These are phyloP conservation scores for Taphrina deformans DNA, from an alignment of 1,139 yeast species.

Conservation along the genomic window DNA sequence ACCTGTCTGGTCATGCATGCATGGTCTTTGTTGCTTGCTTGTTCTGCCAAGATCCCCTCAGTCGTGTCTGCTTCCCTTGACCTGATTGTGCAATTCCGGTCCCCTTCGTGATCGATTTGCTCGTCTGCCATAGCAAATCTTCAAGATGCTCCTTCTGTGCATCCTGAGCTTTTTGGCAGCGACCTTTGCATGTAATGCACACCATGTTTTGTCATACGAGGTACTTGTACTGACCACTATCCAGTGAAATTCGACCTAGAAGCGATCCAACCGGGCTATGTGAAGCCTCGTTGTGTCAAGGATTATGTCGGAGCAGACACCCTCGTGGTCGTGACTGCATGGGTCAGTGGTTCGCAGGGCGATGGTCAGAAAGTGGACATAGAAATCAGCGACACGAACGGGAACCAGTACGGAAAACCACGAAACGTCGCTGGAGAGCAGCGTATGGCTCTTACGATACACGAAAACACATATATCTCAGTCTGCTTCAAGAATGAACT, in stretches of 20 bases:
- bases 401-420: conserved; percentile 48
- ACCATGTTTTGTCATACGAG: neutral
- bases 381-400: conserved; percentile 57
- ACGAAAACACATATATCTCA: conserved; percentile 80
- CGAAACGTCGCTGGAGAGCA: conserved; percentile 54
- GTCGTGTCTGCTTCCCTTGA: too few relatives aligned
- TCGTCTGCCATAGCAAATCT: neutral
- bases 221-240: neutral
- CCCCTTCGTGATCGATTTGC: too few relatives aligned
- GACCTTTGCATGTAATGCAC: neutral
- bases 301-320: conserved; percentile 84
- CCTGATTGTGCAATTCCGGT: too few relatives aligned
- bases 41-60: neutral
- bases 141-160: neutral
- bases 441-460: conserved; percentile 77
- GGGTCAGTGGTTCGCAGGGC: conserved; percentile 68
- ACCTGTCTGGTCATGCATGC: neutral
- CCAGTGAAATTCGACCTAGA: conserved; percentile 26
- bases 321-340: conserved; percentile 77
- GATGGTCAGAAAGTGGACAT: conserved; percentile 56
- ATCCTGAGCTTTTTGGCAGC: neutral
- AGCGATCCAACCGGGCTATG: conserved; percentile 37
- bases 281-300: conserved; percentile 70
- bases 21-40: neutral
- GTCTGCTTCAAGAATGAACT: conserved; percentile 79